Conservation (phyloP, 1,284 basidiomycete genomes). For the Phlebopus sp. region DNA sequence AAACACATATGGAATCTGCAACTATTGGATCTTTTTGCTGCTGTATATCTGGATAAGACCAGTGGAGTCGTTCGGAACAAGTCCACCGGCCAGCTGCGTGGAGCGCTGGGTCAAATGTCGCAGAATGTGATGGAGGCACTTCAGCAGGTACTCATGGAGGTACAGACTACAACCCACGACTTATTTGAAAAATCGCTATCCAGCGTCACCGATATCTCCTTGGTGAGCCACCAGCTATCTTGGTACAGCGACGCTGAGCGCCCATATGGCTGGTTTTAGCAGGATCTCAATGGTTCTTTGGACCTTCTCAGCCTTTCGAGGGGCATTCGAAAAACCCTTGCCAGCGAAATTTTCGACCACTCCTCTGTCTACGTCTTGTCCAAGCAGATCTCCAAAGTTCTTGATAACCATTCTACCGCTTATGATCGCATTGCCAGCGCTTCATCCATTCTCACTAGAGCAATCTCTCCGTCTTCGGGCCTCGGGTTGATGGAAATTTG, state of each 20-base stretch:
- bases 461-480: slow-evolving; percentile 52
- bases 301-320: slow-evolving; percentile 36
- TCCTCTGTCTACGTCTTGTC: slow-evolving; percentile 45
- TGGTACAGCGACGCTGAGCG: neutral
- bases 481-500: slow-evolving; percentile 56
- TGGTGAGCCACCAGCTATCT: slow-evolving; percentile 10
- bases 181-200: slow-evolving; percentile 22
- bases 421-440: slow-evolving; percentile 33
- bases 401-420: slow-evolving; percentile 33
- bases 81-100: neutral
- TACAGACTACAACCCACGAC: slow-evolving; percentile 14
- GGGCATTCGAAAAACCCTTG: slow-evolving; percentile 33
- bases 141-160: slow-evolving; percentile 24
- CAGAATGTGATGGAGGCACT: slow-evolving; percentile 21
- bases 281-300: slow-evolving; percentile 24
- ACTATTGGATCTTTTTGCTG: slow-evolving; percentile 27
- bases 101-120: slow-evolving; percentile 10
- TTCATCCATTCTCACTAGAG: slow-evolving; percentile 36
- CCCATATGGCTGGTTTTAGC: slow-evolving; percentile 1
- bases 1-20: slow-evolving; percentile 29
- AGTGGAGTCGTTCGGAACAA: slow-evolving; percentile 5
- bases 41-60: slow-evolving; percentile 26
- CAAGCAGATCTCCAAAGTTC: slow-evolving; percentile 39
- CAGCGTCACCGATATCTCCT: slow-evolving; percentile 8
- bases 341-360: slow-evolving; percentile 40